Evolutionary conservation across 139 green algal species (phyloP), one percentile per base, ranked within the genome.

Genomic region (Nannochloris sp.): DNA sequence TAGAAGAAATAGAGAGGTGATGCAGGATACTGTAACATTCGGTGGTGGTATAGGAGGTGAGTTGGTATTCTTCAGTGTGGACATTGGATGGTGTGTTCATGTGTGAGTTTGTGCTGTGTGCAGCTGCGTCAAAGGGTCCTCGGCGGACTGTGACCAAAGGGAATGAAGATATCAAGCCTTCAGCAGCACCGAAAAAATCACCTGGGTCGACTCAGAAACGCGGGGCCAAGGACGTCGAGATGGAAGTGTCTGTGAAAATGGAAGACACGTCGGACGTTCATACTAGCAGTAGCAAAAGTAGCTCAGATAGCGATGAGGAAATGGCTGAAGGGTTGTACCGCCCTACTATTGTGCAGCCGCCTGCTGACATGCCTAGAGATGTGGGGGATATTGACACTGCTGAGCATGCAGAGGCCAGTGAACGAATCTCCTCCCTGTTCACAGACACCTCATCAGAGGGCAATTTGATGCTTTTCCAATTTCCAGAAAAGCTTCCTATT

Each of bases 401-500:
- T 10, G 17, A 23, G 46, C 16, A 53, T 53, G n/a, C 17, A 25
- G 46, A 53, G 12, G 46, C 16, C 17, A 28, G 46, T 23, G n/a
- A 20, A 53, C 16, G n/a, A 20, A 53, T 53, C 16, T 53, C 46
- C 3, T 20, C 16, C 46, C n/a, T 53, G 0, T 53, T 53, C n/a
- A 23, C 16, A 28, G 58, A 77, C 26, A 60, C 64, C 6, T 64
- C 69, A 60, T 64, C 69, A 60, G 40, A 67, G n/a, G 63, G 69
- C 5, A 59, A 57, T 5, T 59, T 88, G 11, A 64, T 83, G 62
- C 75, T 89, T 4, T 70, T 89, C 45, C 78, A 89, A 63, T 64
- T 89, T 68, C 82, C 82, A 1, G 17, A 60, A 2, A 55, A 71
- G 49, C 66, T 89, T 60, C 82, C 82, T 14, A 51, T 74, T 9